Base-by-base conservation (phyloP, 257 asterid species). In the Hygrophila difformis region DNA sequence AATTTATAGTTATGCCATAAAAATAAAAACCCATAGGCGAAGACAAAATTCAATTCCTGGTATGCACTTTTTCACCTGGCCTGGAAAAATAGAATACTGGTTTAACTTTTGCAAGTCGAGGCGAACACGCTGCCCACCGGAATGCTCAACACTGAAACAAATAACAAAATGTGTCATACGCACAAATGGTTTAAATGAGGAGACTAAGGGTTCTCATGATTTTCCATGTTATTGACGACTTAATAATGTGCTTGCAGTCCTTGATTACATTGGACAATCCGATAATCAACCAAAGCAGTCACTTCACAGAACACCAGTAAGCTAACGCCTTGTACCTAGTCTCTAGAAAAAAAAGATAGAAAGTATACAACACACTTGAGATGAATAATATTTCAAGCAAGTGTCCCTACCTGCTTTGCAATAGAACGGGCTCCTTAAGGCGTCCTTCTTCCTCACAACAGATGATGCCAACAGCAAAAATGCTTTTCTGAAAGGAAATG, bases 371-470 rank as follows among this genome's bases (percentile, higher is more conserved):
- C 14, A 26, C 40, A 52, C 28, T 45, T 18, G 14, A 48, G 49
- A 24, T 21, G 53, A 48, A 47, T 49, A 44, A 40, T 19, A 41
- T 48, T 44, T 37, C 24, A 24, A 26, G 49, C 41, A 51, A 22
- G 41, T 35, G 38, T 5, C 20, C 23, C 40, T 61, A 83, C 99
- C 99, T 82, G 88, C 89, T 82, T 71, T 91, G 96, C 64, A 86
- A 73, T 71, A 91, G 63, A 56, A 86, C 69, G 23, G 94, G 95
- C 60, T 91, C 99, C 80, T 72, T 91, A 67, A 91, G 72, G 44
- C 93, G 96, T 47, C 96, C 99, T 74, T 89, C 96, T 71, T 82
- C 98, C 77, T 86, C 93, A 14, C 93, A 86, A 55, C 99, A 86
- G 61, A 91, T 72, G 95, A 91, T 76, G 74, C 99, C 99, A 64